Percentiles rank a stretch among this genome's conserved stretches.
These are phyloP conservation scores for Rhodotorula diobovata DNA, from an alignment of 768 basidiomycete species.

Conservation along the genomic window DNA sequence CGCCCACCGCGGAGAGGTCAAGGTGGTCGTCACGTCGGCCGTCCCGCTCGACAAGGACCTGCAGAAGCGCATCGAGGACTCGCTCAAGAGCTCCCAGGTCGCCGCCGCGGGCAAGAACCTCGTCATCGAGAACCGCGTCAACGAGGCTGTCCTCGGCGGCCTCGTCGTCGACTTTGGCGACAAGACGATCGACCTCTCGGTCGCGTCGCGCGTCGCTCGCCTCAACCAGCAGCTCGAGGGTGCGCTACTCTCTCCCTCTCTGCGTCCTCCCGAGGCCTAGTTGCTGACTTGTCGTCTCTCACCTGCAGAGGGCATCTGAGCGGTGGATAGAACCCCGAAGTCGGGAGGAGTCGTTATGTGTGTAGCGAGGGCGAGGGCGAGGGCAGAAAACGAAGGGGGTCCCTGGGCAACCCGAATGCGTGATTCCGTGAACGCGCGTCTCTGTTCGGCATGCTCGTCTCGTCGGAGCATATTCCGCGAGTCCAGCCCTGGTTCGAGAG, in stretches of 20 bases:
- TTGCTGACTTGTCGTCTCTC: not conserved
- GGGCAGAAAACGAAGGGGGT: not conserved
- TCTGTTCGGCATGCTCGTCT: too few species aligned
- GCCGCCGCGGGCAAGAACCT: slow-evolving; percentile 81
- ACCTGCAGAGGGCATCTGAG: slow-evolving; percentile 33
- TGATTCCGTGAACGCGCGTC: not conserved
- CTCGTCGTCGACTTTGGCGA: slow-evolving; percentile 95
- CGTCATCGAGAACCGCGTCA: slow-evolving; percentile 91
- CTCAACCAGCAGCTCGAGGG: slow-evolving; percentile 78
- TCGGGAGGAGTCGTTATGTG: not conserved
- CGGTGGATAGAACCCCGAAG: not conserved
- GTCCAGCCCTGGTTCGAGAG: too few species aligned
- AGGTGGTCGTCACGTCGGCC: slow-evolving; percentile 72
- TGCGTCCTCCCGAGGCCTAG: too few species aligned
- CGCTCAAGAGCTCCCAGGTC: slow-evolving; percentile 78
- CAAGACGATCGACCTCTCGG: slow-evolving; percentile 94
- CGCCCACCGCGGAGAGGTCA: slow-evolving; percentile 86
- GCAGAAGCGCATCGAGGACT: slow-evolving; percentile 70
- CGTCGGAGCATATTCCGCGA: too few species aligned
- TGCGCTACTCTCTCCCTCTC: not conserved
- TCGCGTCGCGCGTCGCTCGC: slow-evolving; percentile 87
- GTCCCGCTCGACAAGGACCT: slow-evolving; percentile 68
- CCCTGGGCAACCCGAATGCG: not conserved
- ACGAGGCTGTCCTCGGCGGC: slow-evolving; percentile 85
- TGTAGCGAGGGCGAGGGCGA: not conserved